These are phyloP conservation scores for Rhodocollybia butyracea DNA, from an alignment of 768 basidiomycete species.

Conservation along the genomic window DNA sequence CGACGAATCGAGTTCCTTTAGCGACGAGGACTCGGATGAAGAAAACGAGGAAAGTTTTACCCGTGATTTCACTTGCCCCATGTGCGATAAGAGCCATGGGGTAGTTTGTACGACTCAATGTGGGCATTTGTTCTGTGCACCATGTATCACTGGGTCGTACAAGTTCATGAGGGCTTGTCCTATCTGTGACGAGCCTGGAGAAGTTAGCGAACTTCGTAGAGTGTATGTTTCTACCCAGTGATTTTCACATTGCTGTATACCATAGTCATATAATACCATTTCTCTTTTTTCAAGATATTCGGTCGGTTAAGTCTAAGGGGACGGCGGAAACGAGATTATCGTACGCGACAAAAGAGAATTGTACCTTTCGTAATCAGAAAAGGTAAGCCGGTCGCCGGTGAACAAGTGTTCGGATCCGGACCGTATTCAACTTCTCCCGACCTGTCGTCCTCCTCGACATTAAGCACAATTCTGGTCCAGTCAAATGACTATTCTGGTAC, in stretches of 20 bases:
- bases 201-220: not conserved
- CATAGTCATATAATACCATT: too few species aligned
- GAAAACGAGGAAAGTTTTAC: conserved; percentile 1
- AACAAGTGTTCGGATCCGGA: too few species aligned
- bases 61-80: not conserved
- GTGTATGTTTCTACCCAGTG: not conserved
- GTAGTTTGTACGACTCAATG: conserved; percentile 2
- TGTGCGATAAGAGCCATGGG: not conserved
- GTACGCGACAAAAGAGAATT: too few species aligned
- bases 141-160: not conserved
- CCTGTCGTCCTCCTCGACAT: too few species aligned
- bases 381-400: too few species aligned
- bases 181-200: not conserved
- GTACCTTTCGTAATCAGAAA: too few species aligned
- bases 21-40: not conserved
- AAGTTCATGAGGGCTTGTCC: conserved; percentile 4
- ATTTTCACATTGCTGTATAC: not conserved
- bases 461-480: too few species aligned
- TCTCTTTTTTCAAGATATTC: too few species aligned
- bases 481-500: too few species aligned
- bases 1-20: not conserved
- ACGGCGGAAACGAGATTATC: too few species aligned
- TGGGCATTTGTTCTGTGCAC: conserved; percentile 7
- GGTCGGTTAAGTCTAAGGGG: too few species aligned
- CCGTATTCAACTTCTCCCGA: too few species aligned